Evolutionary conservation across 768 basidiomycete species (phyloP).

Genomic region (Tulasnella sp.): DNA sequence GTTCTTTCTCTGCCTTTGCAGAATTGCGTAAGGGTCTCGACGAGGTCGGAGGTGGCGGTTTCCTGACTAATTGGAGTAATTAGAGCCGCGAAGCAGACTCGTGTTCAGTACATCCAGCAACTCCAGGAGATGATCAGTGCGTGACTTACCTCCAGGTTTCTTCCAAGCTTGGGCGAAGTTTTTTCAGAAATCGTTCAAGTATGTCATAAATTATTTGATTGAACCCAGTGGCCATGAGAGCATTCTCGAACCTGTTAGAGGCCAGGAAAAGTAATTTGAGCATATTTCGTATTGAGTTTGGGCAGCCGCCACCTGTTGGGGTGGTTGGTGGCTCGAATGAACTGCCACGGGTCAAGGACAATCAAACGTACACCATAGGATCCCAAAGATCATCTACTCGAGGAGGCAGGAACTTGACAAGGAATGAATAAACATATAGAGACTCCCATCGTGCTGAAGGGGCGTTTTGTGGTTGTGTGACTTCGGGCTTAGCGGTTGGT

Average conservation of each 20-base stretch:
- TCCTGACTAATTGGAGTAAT: slow-evolving; percentile 45
- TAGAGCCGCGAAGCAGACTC: slow-evolving; percentile 3
- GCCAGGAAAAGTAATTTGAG: too few relatives aligned
- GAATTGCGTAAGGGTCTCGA: slow-evolving; percentile 38
- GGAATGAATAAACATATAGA: slow-evolving; percentile 73
- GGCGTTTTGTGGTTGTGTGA: not conserved
- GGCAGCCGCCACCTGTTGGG: too few relatives aligned
- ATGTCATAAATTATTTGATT: slow-evolving; percentile 60
- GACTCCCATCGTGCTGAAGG: slow-evolving; percentile 79
- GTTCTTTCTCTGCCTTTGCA: slow-evolving; percentile 42
- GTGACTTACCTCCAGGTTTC: slow-evolving; percentile 3
- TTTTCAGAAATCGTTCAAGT: slow-evolving; percentile 62
- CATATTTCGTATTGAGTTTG: too few relatives aligned
- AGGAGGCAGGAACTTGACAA: slow-evolving; percentile 57
- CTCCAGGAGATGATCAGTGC: not conserved
- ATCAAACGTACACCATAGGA: slow-evolving; percentile 63
- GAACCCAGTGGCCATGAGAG: slow-evolving; percentile 46
- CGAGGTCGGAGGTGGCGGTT: slow-evolving; percentile 65
- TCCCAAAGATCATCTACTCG: slow-evolving; percentile 70
- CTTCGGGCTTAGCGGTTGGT: slow-evolving; percentile 1
- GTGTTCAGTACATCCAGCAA: not conserved
- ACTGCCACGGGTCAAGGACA: slow-evolving; percentile 15
- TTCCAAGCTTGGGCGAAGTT: slow-evolving; percentile 68
- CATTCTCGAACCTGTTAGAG: slow-evolving; percentile 60
- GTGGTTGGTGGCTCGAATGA: too few relatives aligned